These are phyloP conservation scores for Alternaria arborescens DNA, from an alignment of 2,329 filamentous ascomycete genomes.

Conservation along the genomic window DNA sequence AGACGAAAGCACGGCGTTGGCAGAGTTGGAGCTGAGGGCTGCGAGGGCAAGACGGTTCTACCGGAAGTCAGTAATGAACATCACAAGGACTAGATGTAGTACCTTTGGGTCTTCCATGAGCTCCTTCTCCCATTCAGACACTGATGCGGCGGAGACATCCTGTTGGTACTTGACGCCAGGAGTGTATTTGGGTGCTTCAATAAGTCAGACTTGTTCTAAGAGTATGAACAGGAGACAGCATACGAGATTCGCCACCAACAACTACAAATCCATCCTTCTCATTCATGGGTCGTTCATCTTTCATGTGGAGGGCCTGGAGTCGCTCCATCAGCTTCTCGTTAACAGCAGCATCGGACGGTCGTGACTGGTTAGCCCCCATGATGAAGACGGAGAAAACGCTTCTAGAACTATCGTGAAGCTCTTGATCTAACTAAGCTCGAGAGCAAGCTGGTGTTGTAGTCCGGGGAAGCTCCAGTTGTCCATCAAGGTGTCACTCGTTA, in stretches of 20 bases:
- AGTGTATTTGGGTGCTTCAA: constrained; percentile 37
- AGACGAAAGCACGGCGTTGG: constrained; percentile 71
- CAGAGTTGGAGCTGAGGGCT: constrained; percentile 73
- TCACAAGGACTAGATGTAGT: constrained; percentile 10
- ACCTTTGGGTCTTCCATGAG: constrained; percentile 73
- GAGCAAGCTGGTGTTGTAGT: constrained; percentile 8
- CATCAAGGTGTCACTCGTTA: constrained; percentile 27
- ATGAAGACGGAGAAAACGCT: constrained; percentile 4
- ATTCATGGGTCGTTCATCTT: constrained; percentile 49
- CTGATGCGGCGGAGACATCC: constrained; percentile 60
- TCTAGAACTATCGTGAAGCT: constrained; percentile 1
- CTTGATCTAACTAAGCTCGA: background rate
- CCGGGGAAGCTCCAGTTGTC: constrained; percentile 10
- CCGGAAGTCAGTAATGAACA: background rate
- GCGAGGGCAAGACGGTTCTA: constrained; percentile 77
- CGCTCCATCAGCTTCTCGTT: constrained; percentile 53
- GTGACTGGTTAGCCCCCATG: constrained; percentile 50
- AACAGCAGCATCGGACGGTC: constrained; percentile 45
- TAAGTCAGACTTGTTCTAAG: background rate
- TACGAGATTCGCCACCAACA: constrained; percentile 58
- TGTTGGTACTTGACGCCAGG: constrained; percentile 37
- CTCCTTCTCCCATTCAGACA: constrained; percentile 68
- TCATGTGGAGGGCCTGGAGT: constrained; percentile 57
- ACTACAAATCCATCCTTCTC: constrained; percentile 65
- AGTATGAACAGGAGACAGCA: constrained; percentile 10